These are phyloP conservation scores for Lentinula detonsa DNA, from an alignment of 768 basidiomycete genomes.

Conservation along the genomic window DNA sequence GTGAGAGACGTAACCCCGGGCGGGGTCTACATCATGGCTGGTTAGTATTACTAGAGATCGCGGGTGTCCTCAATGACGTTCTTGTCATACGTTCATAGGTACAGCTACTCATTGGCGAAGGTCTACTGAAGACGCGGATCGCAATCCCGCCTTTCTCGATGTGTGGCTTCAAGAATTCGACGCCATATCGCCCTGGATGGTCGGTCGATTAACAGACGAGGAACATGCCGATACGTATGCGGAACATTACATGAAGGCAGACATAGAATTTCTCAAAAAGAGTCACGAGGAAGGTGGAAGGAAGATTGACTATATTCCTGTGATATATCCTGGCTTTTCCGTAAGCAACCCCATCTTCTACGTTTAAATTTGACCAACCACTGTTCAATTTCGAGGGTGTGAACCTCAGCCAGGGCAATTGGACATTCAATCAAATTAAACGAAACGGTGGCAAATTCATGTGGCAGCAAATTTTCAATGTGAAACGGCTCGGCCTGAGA, in stretches of 20 bases:
- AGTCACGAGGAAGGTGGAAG: conserved; percentile 38
- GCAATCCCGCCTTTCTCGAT: conserved; percentile 55
- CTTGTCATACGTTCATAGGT: conserved; percentile 31
- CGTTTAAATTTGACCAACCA: not conserved
- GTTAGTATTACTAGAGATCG: not conserved
- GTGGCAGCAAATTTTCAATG: conserved; percentile 75
- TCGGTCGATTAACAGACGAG: conserved; percentile 61
- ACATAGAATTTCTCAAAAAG: conserved; percentile 52
- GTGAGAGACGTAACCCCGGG: conserved; percentile 61
- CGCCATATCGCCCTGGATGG: conserved; percentile 78
- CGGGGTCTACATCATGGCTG: conserved; percentile 64
- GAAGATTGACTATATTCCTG: conserved; percentile 78
- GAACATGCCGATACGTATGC: conserved; percentile 60
- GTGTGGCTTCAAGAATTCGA: conserved; percentile 78
- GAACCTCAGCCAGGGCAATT: conserved; percentile 66
- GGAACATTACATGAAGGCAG: conserved; percentile 54
- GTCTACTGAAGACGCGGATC: conserved; percentile 62
- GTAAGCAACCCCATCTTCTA: conserved; percentile 35
- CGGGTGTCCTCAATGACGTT: not conserved
- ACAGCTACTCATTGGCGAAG: conserved; percentile 74
- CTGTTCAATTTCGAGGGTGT: conserved; percentile 40
- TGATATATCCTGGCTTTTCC: conserved; percentile 76
- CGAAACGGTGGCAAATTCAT: conserved; percentile 72
- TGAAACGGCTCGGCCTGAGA: conserved; percentile 51
- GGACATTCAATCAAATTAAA: conserved; percentile 66